These are phyloP conservation scores for Plectosphaerella plurivora DNA, from an alignment of 2,329 filamentous ascomycete species.

Conservation along the genomic window DNA sequence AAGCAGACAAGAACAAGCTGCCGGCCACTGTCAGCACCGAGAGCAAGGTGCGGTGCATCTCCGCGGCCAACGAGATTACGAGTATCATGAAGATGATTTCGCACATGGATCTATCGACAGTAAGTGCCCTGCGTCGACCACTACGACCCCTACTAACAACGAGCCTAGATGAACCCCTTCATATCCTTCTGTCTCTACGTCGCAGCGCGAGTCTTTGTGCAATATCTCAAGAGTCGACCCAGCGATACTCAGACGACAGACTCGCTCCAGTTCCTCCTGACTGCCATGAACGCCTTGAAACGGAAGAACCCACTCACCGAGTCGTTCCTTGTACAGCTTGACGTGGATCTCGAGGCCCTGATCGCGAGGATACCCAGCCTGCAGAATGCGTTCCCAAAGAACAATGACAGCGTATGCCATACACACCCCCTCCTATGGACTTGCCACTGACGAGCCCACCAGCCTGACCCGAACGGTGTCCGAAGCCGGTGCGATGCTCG, in stretches of 20 bases:
- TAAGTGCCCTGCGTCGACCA: slow-evolving; percentile 40
- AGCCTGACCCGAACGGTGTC: slow-evolving; percentile 21
- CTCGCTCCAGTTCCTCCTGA: slow-evolving; percentile 83
- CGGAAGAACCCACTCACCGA: slow-evolving; percentile 86
- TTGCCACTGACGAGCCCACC: slow-evolving; percentile 14
- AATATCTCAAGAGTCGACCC: slow-evolving; percentile 91
- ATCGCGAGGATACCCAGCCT: slow-evolving; percentile 57
- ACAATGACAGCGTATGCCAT: slow-evolving; percentile 43
- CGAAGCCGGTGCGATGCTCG: neutral
- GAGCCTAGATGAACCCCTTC: slow-evolving; percentile 81
- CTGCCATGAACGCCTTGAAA: slow-evolving; percentile 87
- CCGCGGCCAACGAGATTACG: slow-evolving; percentile 88
- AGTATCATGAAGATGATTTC: slow-evolving; percentile 94
- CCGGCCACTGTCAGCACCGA: slow-evolving; percentile 75
- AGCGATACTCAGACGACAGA: slow-evolving; percentile 75
- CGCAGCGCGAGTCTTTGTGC: slow-evolving; percentile 90
- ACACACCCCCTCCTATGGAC: neutral
- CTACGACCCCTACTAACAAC: neutral
- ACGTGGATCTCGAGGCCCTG: slow-evolving; percentile 81
- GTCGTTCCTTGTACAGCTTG: slow-evolving; percentile 88
- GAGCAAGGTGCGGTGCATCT: slow-evolving; percentile 89
- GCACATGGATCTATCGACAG: slow-evolving; percentile 77
- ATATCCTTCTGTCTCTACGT: slow-evolving; percentile 95
- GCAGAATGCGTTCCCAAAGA: slow-evolving; percentile 49
- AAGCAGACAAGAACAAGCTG: slow-evolving; percentile 83